A percentile compares a stretch with the other conserved stretches of the same genome.
Conservation (phyloP, 2,329 filamentous ascomycete genomes). For the Phaeosphaeriaceae sp. region DNA sequence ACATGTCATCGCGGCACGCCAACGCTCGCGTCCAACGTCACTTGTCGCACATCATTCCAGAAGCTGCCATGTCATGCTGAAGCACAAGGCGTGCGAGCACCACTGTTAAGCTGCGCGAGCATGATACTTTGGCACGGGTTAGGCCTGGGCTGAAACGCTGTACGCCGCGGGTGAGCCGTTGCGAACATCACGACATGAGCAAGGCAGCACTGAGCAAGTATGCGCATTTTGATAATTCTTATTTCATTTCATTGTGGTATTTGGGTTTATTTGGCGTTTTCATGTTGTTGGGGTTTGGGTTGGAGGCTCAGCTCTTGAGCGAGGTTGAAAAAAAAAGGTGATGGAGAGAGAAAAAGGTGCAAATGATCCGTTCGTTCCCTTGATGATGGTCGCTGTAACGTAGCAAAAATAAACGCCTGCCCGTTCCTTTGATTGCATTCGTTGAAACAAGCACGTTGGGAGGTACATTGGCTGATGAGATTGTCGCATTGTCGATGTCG, state of each 20-base stretch:
- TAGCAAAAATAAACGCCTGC: not conserved
- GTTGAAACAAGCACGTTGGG: not conserved
- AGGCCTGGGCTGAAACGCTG: constrained; percentile 3
- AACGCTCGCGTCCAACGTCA: not conserved
- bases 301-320: constrained; percentile 1
- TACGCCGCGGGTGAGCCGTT: not conserved
- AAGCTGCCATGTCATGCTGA: constrained; percentile 2
- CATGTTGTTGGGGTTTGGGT: not conserved
- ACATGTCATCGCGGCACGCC: not conserved
- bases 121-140: not conserved
- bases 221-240: not conserved
- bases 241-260: not conserved
- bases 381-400: not conserved
- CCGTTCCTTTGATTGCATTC: not conserved
- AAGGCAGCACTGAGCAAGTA: not conserved
- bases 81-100: constrained; percentile 4
- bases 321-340: not conserved
- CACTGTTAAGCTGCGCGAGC: not conserved
- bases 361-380: not conserved
- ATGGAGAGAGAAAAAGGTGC: not conserved
- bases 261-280: too few relatives aligned
- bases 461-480: not conserved
- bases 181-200: not conserved
- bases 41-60: constrained; percentile 1
- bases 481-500: not conserved